Evolutionary conservation across 192 early-diverging fungal species (phyloP), one percentile per base, ranked within the genome.

Genomic region (Linnemannia schmuckeri): DNA sequence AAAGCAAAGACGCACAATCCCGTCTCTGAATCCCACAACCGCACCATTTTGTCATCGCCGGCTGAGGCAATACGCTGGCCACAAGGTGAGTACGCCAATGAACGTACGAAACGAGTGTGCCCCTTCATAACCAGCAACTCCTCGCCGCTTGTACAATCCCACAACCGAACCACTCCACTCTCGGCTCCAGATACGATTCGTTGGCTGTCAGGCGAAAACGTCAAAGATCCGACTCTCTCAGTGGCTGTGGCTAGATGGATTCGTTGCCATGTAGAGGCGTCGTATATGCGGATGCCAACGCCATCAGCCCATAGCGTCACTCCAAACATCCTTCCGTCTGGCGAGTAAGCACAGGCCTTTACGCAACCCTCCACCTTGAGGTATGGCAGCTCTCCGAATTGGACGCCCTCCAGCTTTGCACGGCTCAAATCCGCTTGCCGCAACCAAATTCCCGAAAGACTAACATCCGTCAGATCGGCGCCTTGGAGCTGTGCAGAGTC

Each of bases 401-500:
- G 18, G 17, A 66, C 61, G 61, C 54, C 57, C n/a, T 42, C 40
- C 75, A 76, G 5, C 61, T 44, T 40, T 3, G 61, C 57, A 2
- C 30, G 30, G 38, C 55, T 66, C 6, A 76, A 15, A 4, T 76
- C 41, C 7, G 57, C 57, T 0, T 42, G 18, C 10, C 57, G 41
- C 75, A 76, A 13, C 54, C 57, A 66, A 22, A 3, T 42, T 2
- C n/a, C n/a, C 0, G 55, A 0, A 38, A 76, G 75, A 15, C 30
- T 76, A 8, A 44, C 61, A 0, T 27, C 10, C 0, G 55, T 68
- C 41, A 76, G 8, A 30, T 76, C 57, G 18, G 57, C 75, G 0
- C 41, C 57, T 66, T 66, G 75, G 18, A 76, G 13, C 61, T 68
- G 75, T 33, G 75, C 41, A 41, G 0, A 66, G 40, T 76, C 75